Evolutionary conservation across 1,284 basidiomycete genomes (phyloP), one percentile per base, ranked within the genome.

Genomic region (Omphalotus olearius): DNA sequence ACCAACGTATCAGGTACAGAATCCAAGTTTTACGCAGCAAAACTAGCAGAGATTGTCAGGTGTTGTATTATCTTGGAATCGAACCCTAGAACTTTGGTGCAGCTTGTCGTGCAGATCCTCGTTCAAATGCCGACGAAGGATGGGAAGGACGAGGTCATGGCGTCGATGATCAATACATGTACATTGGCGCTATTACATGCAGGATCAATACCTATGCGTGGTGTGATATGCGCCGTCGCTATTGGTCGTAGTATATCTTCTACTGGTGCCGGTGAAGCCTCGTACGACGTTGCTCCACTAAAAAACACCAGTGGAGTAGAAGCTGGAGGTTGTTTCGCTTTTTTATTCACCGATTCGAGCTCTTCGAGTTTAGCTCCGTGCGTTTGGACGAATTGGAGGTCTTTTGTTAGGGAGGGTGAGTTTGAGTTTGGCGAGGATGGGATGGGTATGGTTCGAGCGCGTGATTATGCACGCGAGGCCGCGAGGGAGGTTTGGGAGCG

Each of bases 141-240:
- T 3, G 35, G 42, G 30, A 55, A 57, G 14, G 57, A 65, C 50
- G 55, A 63, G 6, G 61, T 80, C 13, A 61, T 75, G 4, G 82
- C 88, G 0, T 76, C 83, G 3, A 70, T 81, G 64, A 78, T 89
- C 56, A 91, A 91, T 59, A 82, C 86, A 0, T 74, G 76, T 50
- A 79, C 78, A 1, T 68, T 87, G 0, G 82, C 88, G 0, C 68
- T 90, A 6, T 62, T 91, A 18, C 83, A 82, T 46, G 76, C 85
- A 0, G 77, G 79, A 0, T 87, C 85, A 0, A 66, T 91, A 0
- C 80, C 86, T 0, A 82, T 89, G 82, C 69, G 74, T 1, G 85
- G 85, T 0, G 76, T 86, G 9, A 75, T 88, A 0, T 83, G 81
- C 53, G 85, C 88, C 1, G 74, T 84, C 2, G 69, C 83, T 1